phyloP scores from a whole-genome alignment of 169 alveolate species.

The Cyclospora cayetanensis region DNA sequence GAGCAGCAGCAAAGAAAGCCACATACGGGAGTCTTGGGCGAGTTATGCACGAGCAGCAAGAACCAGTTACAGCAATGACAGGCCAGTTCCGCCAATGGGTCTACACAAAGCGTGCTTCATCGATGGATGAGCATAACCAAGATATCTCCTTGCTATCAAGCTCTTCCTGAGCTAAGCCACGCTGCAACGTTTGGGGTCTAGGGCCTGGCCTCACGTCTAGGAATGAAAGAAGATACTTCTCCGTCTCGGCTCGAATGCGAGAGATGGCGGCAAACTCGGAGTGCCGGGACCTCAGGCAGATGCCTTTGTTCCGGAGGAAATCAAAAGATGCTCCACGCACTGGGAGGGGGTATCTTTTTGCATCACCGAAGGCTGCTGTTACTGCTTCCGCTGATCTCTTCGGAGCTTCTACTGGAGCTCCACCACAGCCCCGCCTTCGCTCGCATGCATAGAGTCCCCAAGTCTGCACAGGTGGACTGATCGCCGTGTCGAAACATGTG shows the following conservation, averaged over 20 bases:
- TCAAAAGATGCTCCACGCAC: neutral
- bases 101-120: no score
- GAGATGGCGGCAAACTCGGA: neutral
- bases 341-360: neutral
- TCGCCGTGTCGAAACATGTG: neutral
- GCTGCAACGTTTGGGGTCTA: neutral
- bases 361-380: neutral
- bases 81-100: no score
- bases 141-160: no score
- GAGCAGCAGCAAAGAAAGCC: no score
- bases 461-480: neutral
- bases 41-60: no score
- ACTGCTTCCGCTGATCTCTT: neutral
- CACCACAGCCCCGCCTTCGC: neutral
- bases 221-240: neutral
- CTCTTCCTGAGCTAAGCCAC: no score
- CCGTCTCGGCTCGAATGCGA: slow-evolving; percentile 27
- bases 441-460: neutral
- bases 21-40: no score
- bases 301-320: neutral
- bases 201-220: neutral
- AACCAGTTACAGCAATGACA: no score
- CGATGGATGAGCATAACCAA: no score
- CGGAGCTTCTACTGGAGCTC: neutral
- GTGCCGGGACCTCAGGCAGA: neutral